Evolutionary conservation across 2,329 filamentous ascomycete genomes (phyloP).

Genomic region (Aureobasidium namibiae): DNA sequence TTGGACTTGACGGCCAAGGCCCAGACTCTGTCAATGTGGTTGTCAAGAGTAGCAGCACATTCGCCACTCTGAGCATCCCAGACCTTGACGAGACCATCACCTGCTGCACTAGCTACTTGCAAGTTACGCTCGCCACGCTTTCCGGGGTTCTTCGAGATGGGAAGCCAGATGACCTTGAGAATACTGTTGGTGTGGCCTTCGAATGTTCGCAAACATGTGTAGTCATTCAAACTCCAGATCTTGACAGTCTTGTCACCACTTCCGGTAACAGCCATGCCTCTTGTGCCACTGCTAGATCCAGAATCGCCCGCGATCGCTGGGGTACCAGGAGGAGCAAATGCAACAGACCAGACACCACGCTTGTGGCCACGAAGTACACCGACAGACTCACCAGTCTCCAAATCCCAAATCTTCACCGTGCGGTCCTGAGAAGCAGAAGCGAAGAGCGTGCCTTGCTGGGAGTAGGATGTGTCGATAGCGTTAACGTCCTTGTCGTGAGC

Average conservation of each 20-base stretch:
- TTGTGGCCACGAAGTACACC: conserved; percentile 89
- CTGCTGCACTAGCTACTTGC: conserved; percentile 77
- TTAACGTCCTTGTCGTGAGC: conserved; percentile 99
- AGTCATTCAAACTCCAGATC: conserved; percentile 87
- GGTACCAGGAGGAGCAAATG: conserved; percentile 73
- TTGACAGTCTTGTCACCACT: conserved; percentile 95
- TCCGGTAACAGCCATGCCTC: conserved; percentile 79
- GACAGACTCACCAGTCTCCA: conserved; percentile 79
- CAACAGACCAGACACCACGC: conserved; percentile 91
- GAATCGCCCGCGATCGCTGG: conserved; percentile 65
- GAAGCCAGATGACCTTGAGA: conserved; percentile 85
- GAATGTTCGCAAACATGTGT: conserved; percentile 85
- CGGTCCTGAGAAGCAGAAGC: conserved; percentile 95
- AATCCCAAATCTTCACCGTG: conserved; percentile 93
- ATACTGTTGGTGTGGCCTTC: conserved; percentile 96
- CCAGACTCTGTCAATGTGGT: conserved; percentile 95
- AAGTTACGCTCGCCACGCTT: conserved; percentile 46
- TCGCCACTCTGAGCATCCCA: conserved; percentile 88
- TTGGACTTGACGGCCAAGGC: conserved; percentile 64
- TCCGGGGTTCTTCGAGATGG: conserved; percentile 34
- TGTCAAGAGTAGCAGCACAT: conserved; percentile 81
- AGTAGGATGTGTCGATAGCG: conserved; percentile 64
- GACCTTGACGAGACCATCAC: conserved; percentile 91
- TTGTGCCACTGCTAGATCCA: conserved; percentile 53
- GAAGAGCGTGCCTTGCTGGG: conserved; percentile 67